Evolutionary conservation across 2,329 filamentous ascomycete genomes (phyloP).

Genomic region (Claviceps sp.): DNA sequence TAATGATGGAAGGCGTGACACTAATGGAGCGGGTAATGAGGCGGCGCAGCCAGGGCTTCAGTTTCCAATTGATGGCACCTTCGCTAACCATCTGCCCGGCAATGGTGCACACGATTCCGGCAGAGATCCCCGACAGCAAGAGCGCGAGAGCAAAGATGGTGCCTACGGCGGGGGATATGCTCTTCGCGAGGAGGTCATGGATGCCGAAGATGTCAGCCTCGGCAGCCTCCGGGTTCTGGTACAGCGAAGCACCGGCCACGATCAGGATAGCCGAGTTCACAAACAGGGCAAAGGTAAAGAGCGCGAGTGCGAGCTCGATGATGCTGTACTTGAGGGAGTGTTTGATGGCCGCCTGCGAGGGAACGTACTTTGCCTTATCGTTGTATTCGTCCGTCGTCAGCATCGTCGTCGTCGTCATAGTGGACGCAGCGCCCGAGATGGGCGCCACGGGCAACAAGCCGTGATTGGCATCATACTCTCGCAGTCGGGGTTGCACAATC

Average conservation of each 20-base stretch:
- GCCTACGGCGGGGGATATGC: slow-evolving; percentile 61
- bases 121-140: slow-evolving; percentile 65
- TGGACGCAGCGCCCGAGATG: slow-evolving; percentile 1
- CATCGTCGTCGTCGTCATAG: slow-evolving; percentile 11
- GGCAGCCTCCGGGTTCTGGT: slow-evolving; percentile 43
- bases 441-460: slow-evolving; percentile 33
- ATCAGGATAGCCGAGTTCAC: slow-evolving; percentile 76
- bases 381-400: slow-evolving; percentile 15
- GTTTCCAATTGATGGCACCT: slow-evolving; percentile 61
- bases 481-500: slow-evolving; percentile 53
- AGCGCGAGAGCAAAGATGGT: slow-evolving; percentile 75
- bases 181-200: slow-evolving; percentile 53
- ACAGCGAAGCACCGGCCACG: slow-evolving; percentile 66
- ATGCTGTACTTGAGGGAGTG: slow-evolving; percentile 63
- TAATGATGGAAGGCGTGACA: slow-evolving; percentile 71
- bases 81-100: slow-evolving; percentile 82
- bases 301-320: slow-evolving; percentile 53
- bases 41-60: slow-evolving; percentile 66
- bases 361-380: slow-evolving; percentile 50
- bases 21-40: slow-evolving; percentile 67
- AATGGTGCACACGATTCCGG: slow-evolving; percentile 81
- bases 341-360: slow-evolving; percentile 58
- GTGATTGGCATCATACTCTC: slow-evolving; percentile 46
- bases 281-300: slow-evolving; percentile 75
- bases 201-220: slow-evolving; percentile 75